Base-by-base conservation (phyloP, 495 filamentous ascomycete genomes). In the Neurospora sublineolata region DNA sequence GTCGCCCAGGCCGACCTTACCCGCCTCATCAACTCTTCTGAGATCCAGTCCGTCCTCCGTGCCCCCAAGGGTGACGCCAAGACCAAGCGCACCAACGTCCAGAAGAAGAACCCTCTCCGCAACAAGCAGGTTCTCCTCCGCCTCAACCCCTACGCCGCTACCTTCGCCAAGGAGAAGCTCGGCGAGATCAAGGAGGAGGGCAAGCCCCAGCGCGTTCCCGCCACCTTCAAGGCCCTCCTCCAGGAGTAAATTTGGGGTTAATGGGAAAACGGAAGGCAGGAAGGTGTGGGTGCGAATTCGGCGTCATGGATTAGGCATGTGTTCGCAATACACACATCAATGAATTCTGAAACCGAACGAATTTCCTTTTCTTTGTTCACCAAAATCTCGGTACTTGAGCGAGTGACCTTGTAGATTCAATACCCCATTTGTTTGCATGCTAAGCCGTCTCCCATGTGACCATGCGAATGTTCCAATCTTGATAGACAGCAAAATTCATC, bases 101-200 rank as follows among this genome's bases (percentile, higher is more conserved):
- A 97, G 89, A 99, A 99, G 94, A 97, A 97, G 93, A 98, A 99
- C 88, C 96, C 95, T 80, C 92, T 99, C 73, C 87, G 86, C 85
- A 99, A 99, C 90, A 96, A 92, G 88, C 96, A 98, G 87, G 89
- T 99, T 72, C 87, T 97, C 84, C 91, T 97, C 79, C 89, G 95
- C 73, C 91, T 98, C 83, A 99, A 99, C 88, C 95, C 95, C 72
- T 99, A 99, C 85, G 94, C 94, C 72, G 86, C 90, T 77, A 89
- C 89, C 52, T 99, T 93, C 86, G 85, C 87, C 73, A 92, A 94
- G 87, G 86, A 93, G 80, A 76, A 82, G 74, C 75, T 85, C 36
- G 83, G 83, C 37, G 76, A 82, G 70, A 73, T 80, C 68, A 84
- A 82, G 80, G 72, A 80, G 37, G 78, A 73, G 68, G 81, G 80